Base-by-base conservation (phyloP, 2,329 filamentous ascomycete genomes). In the Pestalotiopsis sp. region DNA sequence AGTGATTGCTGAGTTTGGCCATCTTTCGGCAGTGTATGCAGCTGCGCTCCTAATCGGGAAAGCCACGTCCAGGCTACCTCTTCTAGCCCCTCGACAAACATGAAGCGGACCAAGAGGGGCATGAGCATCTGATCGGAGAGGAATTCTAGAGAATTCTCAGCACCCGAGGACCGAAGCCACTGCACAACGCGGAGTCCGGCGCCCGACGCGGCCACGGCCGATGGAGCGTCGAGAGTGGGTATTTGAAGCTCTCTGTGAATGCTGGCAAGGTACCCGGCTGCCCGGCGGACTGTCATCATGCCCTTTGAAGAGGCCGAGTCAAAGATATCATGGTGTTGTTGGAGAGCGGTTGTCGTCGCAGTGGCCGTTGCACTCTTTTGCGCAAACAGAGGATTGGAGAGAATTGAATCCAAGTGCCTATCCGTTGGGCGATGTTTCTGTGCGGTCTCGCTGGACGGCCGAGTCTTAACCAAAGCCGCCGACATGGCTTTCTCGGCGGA, bases 361-460 rank as follows among this genome's bases (percentile, higher is more conserved):
- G 20, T 55, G 20, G 3, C 3, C 11, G 23, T 31, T 4, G 45
- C 27, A 14, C 69, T 69, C 9, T 76, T 70, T 60, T 80, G 76
- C 66, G 78, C 78, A 77, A 90, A 89, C 20, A 90, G 79, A 0
- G 87, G 87, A 69, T 89, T 89, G 64, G 84, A 82, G 14, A 90
- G 83, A 67, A 90, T 87, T 41, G 86, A 82, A 68, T 83, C 84
- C n/a, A 90, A 76, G 76, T 90, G 88, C 17, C 80, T 81, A 69
- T 83, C 86, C 71, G 79, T 84, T 4, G 82, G 81, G 5, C 77
- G 81, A 64, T 78, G 74, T 45, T 72, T 74, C 38, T 31, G 70
- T 17, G 13, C 71, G 52, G 65, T 63, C 55, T 61, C 62, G 12
- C 25, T 67, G 20, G 17, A 20, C 17, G 59, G 36, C 59, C 38